Base-by-base conservation (phyloP, 2,329 filamentous ascomycete genomes). In the Xylariaceae sp. region DNA sequence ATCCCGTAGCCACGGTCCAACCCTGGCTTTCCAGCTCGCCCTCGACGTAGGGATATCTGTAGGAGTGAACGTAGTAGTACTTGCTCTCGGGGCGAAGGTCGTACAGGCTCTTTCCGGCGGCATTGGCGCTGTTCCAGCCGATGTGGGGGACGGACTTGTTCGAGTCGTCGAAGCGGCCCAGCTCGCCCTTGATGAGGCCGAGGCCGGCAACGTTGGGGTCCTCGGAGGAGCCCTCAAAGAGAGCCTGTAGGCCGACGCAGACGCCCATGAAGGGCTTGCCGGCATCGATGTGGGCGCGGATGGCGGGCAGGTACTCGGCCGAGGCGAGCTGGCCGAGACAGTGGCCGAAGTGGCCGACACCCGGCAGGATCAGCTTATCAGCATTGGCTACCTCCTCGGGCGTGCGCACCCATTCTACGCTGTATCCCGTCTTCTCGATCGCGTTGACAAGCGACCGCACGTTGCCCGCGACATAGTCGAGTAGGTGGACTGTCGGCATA, bases 261-360 rank as follows among this genome's bases (percentile, higher is more conserved):
- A 99, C 96, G 53, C 89, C 92, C 88, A 99, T 95, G 73, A 99
- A 97, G 11, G 93, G 92, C 76, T 97, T 97, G n/a, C 92, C 92
- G 11, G 88, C 83, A 55, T 86, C 81, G 69, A 99, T 92, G 77
- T 97, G 92, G 65, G 86, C 81, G 66, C 81, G 85, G 65, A 99
- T 88, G 8, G 92, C 89, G 61, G 90, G 88, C 57, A 93, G 79
- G 75, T 92, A 99, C 64, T 89, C 90, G 44, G 91, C 90, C 48
- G 86, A 82, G 13, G 87, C 80, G 66, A 99, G 86, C 72, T 96
- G 92, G 34, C 85, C 86, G 65, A 97, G 80, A 75, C 94, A 99
- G 80, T 99, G 92, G 62, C 94, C 94, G 70, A 97, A 99, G 80
- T 99, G 93, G 68, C 94, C 94, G 63, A 99, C 94, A 61, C 94